Percentiles rank a stretch among this genome's conserved stretches.
Conservation (phyloP, 352 stramenopile genomes). For the Phytophthora uliginosa region DNA sequence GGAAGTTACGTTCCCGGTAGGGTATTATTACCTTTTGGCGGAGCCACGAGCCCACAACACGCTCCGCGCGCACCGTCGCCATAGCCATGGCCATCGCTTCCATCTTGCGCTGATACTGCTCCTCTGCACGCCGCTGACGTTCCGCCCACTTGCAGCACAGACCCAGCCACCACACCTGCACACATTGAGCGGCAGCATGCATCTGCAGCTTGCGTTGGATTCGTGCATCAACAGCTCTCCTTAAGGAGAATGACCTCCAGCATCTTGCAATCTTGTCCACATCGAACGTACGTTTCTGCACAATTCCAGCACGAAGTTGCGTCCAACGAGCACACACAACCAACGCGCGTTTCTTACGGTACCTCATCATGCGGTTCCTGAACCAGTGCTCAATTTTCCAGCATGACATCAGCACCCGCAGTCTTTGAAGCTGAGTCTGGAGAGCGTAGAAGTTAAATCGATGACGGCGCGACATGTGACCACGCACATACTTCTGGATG, state of each 20-base stretch:
- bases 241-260: conserved; percentile 46
- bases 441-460: conserved; percentile 59
- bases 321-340: conserved; percentile 46
- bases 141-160: conserved; percentile 50
- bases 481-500: conserved; percentile 62
- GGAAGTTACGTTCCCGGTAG: conserved; percentile 34
- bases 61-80: conserved; percentile 32
- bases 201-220: conserved; percentile 31
- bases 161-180: conserved; percentile 59
- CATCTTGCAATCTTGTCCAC: conserved; percentile 40
- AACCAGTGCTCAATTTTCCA: conserved; percentile 73
- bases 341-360: conserved; percentile 37
- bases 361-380: conserved; percentile 23
- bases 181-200: conserved; percentile 22
- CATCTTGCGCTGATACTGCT: conserved; percentile 37
- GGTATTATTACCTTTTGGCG: conserved; percentile 35
- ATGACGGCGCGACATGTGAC: conserved; percentile 40
- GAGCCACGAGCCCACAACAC: conserved; percentile 41
- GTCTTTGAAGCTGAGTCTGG: conserved; percentile 43
- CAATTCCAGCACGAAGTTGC: conserved; percentile 36
- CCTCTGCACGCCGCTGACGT: conserved; percentile 29
- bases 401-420: conserved; percentile 51
- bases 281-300: conserved; percentile 34
- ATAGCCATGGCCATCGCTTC: conserved; percentile 32
- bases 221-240: conserved; percentile 26